Evolutionary conservation across 345 rosid species (phyloP), one percentile per base, ranked within the genome.

Genomic region (Noccaea caerulescens): DNA sequence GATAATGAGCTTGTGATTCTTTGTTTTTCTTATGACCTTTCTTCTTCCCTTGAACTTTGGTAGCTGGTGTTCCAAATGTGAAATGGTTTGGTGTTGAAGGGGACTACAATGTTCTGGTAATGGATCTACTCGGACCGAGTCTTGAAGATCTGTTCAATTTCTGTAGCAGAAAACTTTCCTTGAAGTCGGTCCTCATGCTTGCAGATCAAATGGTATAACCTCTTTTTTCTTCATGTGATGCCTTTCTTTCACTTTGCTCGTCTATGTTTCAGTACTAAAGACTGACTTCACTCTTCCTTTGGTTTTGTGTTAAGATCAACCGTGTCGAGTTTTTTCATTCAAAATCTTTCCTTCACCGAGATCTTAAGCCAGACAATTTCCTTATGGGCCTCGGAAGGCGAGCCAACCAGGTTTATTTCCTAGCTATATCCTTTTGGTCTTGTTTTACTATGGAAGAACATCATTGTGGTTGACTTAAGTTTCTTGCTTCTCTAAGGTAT

Each of bases 41-140:
- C 18, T 60, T 6, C 18, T 68, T 16, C 10, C 4, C 30, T 65
- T 12, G 30, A 16, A 59, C 46, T 65, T 51, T 69, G 81, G 63
- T 87, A 86, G 88, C 82, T 63, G 91, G 88, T 69, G 75, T 86
- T 73, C 86, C 88, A 2, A 82, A 82, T 68, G 81, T 82, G 32
- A 84, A 82, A 60, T 86, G 88, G 88, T 86, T 78, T 66, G 91
- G 91, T 57, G 84, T 84, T 60, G 88, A 86, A 68, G 84, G 82
- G 3, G 90, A 84, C 9, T 81, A 82, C 76, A 86, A 84, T 77
- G 77, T 81, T 46, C 79, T 86, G 83, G 87, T 82, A 25, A 86
- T 86, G 47, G 91, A 86, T 45, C 77, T 86, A 68, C 83, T 86
- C 13, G 91, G 91, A 32, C 91, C 91, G 6, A 86, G 88, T 82